phyloP scores from a whole-genome alignment of 345 rosid genomes.

The Eutrema heterophyllum region DNA sequence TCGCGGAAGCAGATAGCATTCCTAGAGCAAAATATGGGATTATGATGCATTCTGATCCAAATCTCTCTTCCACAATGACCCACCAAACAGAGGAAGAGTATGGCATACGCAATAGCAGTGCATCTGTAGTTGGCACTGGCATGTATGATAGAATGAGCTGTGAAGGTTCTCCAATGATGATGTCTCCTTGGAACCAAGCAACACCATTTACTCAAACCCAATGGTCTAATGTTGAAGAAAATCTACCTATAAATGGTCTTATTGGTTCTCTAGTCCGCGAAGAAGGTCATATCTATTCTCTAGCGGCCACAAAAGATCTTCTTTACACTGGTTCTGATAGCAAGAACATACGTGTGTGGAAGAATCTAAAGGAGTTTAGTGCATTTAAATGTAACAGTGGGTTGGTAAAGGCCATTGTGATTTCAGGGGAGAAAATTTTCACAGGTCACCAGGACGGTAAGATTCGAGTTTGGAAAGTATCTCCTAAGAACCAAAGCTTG shows the following conservation, averaged over 20 bases:
- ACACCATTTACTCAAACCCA: conserved; percentile 42
- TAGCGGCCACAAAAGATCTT: conserved; percentile 78
- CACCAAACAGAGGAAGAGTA: conserved; percentile 42
- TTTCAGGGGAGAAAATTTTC: conserved; percentile 73
- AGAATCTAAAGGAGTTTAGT: conserved; percentile 74
- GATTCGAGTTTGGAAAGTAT: conserved; percentile 83
- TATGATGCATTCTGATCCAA: conserved; percentile 40
- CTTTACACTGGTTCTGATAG: conserved; percentile 95
- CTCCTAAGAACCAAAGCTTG: conserved; percentile 56
- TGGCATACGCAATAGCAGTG: conserved; percentile 62
- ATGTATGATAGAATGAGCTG: conserved; percentile 65
- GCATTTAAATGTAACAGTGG: conserved; percentile 94
- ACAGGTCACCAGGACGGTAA: conserved; percentile 97
- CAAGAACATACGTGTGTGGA: conserved; percentile 97
- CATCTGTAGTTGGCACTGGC: conserved; percentile 47
- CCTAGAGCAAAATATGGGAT: conserved; percentile 27
- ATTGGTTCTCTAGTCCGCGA: conserved; percentile 88
- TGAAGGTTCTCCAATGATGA: conserved; percentile 87
- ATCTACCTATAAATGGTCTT: conserved; percentile 50
- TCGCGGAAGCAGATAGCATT: conserved; percentile 33
- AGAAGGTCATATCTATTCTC: conserved; percentile 92
- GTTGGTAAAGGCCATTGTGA: conserved; percentile 80
- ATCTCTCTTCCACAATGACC: conserved; percentile 32
- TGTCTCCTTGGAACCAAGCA: conserved; percentile 97
- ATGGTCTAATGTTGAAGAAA: conserved; percentile 47